phyloP scores from a whole-genome alignment of 352 stramenopile genomes.

The Globisporangium nagaii region DNA sequence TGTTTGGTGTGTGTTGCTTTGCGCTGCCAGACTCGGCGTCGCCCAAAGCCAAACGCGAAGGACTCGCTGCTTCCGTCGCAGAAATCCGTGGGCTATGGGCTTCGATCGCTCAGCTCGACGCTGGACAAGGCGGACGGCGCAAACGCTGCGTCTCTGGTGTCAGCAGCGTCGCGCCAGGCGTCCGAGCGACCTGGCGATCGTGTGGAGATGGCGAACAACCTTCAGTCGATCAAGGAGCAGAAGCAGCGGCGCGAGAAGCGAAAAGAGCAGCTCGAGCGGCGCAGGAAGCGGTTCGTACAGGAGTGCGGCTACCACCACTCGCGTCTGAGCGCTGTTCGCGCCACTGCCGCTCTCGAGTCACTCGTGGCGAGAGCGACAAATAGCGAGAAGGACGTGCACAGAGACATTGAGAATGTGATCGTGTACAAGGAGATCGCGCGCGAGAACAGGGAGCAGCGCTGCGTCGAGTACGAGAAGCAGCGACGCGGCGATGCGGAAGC shows the following conservation, averaged over 20 bases:
- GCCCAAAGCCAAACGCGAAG: slow-evolving; percentile 1
- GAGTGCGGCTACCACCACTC: slow-evolving; percentile 35
- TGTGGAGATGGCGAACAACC: slow-evolving; percentile 1
- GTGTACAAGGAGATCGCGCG: slow-evolving; percentile 62
- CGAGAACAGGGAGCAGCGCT: slow-evolving; percentile 50
- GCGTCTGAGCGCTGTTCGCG: slow-evolving; percentile 17
- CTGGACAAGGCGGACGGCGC: slow-evolving; percentile 22
- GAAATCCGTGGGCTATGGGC: slow-evolving; percentile 59
- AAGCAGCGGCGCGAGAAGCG: slow-evolving; percentile 41
- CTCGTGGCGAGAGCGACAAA: slow-evolving; percentile 44
- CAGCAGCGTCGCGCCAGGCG: not conserved
- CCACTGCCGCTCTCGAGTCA: slow-evolving; percentile 31
- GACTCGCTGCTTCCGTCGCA: slow-evolving; percentile 10
- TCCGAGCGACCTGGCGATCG: slow-evolving; percentile 1
- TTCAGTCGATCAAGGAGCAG: slow-evolving; percentile 38
- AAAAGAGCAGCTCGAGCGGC: slow-evolving; percentile 39
- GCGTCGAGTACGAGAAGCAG: slow-evolving; percentile 45
- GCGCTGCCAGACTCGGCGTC: slow-evolving; percentile 2
- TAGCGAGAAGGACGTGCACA: slow-evolving; percentile 30
- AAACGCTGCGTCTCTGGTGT: not conserved
- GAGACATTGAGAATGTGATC: slow-evolving; percentile 43
- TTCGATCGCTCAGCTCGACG: slow-evolving; percentile 53
- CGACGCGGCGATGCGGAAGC: slow-evolving; percentile 33
- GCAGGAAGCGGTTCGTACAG: slow-evolving; percentile 61
- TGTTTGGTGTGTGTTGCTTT: not conserved